These are phyloP conservation scores for Viridothelium virens DNA, from an alignment of 495 filamentous ascomycete species.

Conservation along the genomic window DNA sequence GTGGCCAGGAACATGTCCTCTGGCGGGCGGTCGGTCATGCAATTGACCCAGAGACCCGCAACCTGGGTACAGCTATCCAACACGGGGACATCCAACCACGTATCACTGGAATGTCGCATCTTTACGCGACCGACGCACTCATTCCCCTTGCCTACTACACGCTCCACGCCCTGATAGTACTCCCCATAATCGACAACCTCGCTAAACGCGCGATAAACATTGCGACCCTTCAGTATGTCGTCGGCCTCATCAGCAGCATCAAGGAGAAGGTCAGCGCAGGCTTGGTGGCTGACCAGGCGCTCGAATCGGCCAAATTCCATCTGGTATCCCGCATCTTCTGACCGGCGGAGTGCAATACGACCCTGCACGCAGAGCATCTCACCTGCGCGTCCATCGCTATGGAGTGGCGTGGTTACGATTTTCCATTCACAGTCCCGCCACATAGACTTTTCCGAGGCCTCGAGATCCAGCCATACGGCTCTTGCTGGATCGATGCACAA, in stretches of 20 bases:
- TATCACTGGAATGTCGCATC: background rate
- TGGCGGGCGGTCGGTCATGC: constrained; percentile 4
- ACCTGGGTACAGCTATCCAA: constrained; percentile 17
- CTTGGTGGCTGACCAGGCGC: background rate
- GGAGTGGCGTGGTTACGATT: constrained; percentile 12
- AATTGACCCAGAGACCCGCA: constrained; percentile 13
- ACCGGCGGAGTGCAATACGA: background rate
- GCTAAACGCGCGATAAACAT: constrained; percentile 14
- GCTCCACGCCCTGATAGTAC: constrained; percentile 3
- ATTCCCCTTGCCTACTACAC: constrained; percentile 7
- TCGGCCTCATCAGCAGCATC: background rate
- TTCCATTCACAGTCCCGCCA: constrained; percentile 29
- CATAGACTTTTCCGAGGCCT: constrained; percentile 22
- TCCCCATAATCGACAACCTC: constrained; percentile 13
- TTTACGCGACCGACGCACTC: constrained; percentile 14
- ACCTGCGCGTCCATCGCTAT: background rate
- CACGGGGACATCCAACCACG: constrained; percentile 13
- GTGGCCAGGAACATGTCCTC: constrained; percentile 15
- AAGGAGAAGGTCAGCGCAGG: background rate
- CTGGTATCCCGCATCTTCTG: background rate
- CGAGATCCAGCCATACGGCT: constrained; percentile 18
- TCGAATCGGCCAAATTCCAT: constrained; percentile 1
- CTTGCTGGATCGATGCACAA: constrained; percentile 36
- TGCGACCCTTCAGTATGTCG: constrained; percentile 15
- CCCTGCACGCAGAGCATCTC: background rate